Evolutionary conservation across 371 early-diverging fungal species (phyloP), one percentile per base, ranked within the genome.

Genomic region (Actinomortierella ambigua): DNA sequence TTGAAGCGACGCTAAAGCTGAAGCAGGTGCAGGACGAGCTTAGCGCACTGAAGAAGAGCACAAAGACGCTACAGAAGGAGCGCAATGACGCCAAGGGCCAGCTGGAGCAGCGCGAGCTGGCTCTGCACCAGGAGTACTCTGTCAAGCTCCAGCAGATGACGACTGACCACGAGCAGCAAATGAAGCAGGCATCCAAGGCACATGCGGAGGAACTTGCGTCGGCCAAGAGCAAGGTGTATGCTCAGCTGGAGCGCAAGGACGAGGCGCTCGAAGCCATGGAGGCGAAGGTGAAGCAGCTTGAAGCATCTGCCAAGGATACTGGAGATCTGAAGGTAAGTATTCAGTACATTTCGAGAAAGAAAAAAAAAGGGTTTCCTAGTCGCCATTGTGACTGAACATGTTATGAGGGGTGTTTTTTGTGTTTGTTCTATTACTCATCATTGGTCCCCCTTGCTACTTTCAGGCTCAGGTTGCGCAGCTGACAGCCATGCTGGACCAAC

Each of bases 211-310:
- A 23, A 3, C 54, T 26, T 17, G 41, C 20, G 8, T 20, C 11
- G 13, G 28, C 22, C 8, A 22, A 8, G 48, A 48, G 20, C 20
- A 9, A 9, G 22, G 20, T 48, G 3, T 48, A 20, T 9, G 24
- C 48, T 48, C 18, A 48, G 5, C 50, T 69, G 17, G 55, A 63
- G 53, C 63, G 66, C 27, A 63, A 65, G 63, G 65, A 71, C 53
- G 63, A 71, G 17, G 51, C 50, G 17, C 34, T 34, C 7, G 34
- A 34, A 11, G 34, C 34, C 34, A 34, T 34, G 34, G 34, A 34
- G 34, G 34, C 34, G 7, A 34, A 34, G 34, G 34, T 34, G 34
- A 34, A 34, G 34, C 4, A 11, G 7, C 34, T 34, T 34, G 34
- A 34, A 11, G 11, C 11, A 6, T 4, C 34, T 34, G 34, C 34